Base-by-base conservation (phyloP, 176 grass and related monocot genomes). In the Poa pratensis region DNA sequence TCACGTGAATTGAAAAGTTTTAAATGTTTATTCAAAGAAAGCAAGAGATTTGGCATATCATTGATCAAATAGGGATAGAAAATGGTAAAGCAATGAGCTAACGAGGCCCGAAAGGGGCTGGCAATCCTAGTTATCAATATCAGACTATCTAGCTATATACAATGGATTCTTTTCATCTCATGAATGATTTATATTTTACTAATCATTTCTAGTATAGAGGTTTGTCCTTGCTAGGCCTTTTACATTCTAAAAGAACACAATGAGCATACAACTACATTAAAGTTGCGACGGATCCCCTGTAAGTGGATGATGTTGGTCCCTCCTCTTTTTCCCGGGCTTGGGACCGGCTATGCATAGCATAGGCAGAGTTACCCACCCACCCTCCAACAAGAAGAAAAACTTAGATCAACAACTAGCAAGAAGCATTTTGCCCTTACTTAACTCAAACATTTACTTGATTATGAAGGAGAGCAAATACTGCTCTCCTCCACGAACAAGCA, bases 361-460 rank as follows among this genome's bases (percentile, higher is more conserved):
- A 73, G 70, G 43, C 43, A 49, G 22, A 73, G 70, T 73, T 73
- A 27, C 70, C 43, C 70, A 73, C 69, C 69, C 69, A 73, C 42
- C 70, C 70, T 49, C 70, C 70, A 73, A 73, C 48, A 50, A 50
- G 48, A 50, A 50, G 48, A 15, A 73, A 20, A 69, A 37, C 19
- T 42, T 69, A 69, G 59, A 62, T 27, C 23, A 13, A 14, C 12
- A 24, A 62, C 10, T 28, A 62, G 23, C 59, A 59, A 59, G 7
- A 11, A 11, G 0, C 8, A 9, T 59, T 23, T 59, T 59, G 2
- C n/a, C 20, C 20, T 59, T 59, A 23, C 0, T 6, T 22, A 58
- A 9, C 20, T 19, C 46, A 48, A 48, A 11, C 46, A 14, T 14
- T 48, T 48, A 1, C n/a, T 24, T 60, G 20, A 20, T 60, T 60